Percentiles rank a stretch among this genome's conserved stretches.
Evolutionary conservation across 495 filamentous ascomycete species (phyloP).

Genomic region (Thermothielavioides terrestris): DNA sequence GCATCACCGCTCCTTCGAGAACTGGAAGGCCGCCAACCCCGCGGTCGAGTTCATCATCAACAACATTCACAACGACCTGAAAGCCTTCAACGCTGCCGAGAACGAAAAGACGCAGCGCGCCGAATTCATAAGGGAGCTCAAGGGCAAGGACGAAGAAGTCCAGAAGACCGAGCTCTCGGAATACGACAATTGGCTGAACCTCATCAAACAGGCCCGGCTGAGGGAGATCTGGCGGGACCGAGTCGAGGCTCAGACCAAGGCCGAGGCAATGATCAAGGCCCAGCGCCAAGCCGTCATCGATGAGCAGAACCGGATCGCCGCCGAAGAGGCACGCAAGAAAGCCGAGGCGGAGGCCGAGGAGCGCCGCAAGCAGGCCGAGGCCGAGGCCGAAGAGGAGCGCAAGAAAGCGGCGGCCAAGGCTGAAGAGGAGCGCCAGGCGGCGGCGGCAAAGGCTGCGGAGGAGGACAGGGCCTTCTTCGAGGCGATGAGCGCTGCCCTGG

Average conservation of each 20-base stretch:
- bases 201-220: not conserved
- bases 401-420: not conserved
- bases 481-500: not conserved
- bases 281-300: not conserved
- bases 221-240: constrained; percentile 2
- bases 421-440: not conserved
- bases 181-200: not conserved
- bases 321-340: not conserved
- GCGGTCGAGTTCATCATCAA: not conserved
- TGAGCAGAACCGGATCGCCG: not conserved
- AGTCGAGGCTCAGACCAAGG: not conserved
- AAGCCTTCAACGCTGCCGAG: not conserved
- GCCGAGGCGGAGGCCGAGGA: not conserved
- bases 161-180: not conserved
- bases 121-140: not conserved
- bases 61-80: not conserved
- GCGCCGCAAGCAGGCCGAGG: not conserved
- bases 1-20: not conserved
- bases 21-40: not conserved
- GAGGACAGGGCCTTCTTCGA: not conserved
- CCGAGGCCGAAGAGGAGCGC: not conserved
- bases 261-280: constrained; percentile 1
- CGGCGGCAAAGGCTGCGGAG: not conserved
- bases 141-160: not conserved
- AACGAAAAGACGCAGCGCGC: not conserved